These are phyloP conservation scores for Aciculosporium take DNA, from an alignment of 2,329 filamentous ascomycete genomes.

Conservation along the genomic window DNA sequence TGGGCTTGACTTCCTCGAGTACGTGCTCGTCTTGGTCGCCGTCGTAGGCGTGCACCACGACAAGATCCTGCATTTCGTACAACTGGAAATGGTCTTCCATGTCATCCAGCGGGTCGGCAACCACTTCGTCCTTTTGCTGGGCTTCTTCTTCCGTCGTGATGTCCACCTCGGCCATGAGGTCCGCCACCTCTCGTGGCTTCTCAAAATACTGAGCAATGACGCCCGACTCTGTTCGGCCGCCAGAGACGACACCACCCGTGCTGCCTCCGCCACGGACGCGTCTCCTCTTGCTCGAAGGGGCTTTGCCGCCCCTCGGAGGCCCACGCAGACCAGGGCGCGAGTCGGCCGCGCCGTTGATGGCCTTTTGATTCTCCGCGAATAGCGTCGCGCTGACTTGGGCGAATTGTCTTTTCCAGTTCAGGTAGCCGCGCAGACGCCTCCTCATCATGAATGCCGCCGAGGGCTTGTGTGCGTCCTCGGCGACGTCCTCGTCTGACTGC, in stretches of 20 bases:
- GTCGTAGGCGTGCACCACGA: conserved; percentile 86
- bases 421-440: conserved; percentile 69
- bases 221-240: conserved; percentile 55
- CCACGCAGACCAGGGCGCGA: conserved; percentile 30
- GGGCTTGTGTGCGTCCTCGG: conserved; percentile 42
- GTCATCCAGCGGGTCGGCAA: conserved; percentile 65
- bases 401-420: conserved; percentile 84
- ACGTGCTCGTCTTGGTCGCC: conserved; percentile 92
- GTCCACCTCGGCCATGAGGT: conserved; percentile 68
- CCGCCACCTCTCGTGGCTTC: conserved; percentile 66
- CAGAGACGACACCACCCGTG: conserved; percentile 30
- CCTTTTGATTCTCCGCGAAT: conserved; percentile 67
- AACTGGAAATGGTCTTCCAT: conserved; percentile 89
- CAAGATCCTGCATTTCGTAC: conserved; percentile 78
- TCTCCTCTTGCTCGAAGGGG: conserved; percentile 73
- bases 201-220: conserved; percentile 69
- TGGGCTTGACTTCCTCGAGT: conserved; percentile 84
- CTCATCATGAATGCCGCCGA: conserved; percentile 85
- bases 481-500: conserved; percentile 24
- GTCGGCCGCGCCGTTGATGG: conserved; percentile 53
- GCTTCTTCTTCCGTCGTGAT: conserved; percentile 68
- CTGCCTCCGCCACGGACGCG: conserved; percentile 67
- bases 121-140: conserved; percentile 60
- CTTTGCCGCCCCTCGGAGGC: conserved; percentile 40
- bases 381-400: conserved; percentile 67